Conservation (phyloP, 2,329 filamentous ascomycete species). For the Monosporascus sp. region DNA sequence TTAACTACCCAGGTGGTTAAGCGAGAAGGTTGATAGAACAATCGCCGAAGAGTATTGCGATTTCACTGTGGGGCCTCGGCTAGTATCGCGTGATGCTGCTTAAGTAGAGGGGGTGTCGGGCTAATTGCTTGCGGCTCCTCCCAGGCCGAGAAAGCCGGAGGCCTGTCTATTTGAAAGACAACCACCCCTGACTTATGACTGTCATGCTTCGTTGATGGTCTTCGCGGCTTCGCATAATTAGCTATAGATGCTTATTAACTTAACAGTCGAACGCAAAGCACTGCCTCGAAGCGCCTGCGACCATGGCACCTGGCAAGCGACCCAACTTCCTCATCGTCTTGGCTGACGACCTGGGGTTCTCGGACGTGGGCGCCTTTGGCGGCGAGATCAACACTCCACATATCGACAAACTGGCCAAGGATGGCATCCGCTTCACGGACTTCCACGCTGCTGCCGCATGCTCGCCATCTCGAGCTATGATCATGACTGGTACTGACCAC, state of each 20-base stretch:
- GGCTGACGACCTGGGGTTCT: slow-evolving; percentile 57
- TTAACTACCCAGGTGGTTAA: neutral
- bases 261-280: neutral
- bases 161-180: neutral
- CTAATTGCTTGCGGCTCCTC: neutral
- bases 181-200: neutral
- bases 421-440: slow-evolving; percentile 56
- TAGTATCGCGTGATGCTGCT: slow-evolving; percentile 5
- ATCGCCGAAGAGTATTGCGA: slow-evolving; percentile 9
- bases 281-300: neutral
- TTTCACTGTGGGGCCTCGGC: slow-evolving; percentile 16
- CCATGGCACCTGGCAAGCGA: slow-evolving; percentile 27
- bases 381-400: slow-evolving; percentile 58
- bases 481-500: slow-evolving; percentile 61
- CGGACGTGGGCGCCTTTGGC: slow-evolving; percentile 54
- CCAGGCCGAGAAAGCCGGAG: neutral
- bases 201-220: too few species aligned
- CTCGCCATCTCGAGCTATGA: slow-evolving; percentile 61
- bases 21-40: neutral
- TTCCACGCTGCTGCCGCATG: slow-evolving; percentile 63
- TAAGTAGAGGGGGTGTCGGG: neutral
- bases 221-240: neutral
- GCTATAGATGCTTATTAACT: neutral
- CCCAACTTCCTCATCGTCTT: slow-evolving; percentile 58
- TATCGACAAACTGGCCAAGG: slow-evolving; percentile 46